Percentiles rank a stretch among this genome's conserved stretches.
These are phyloP conservation scores for Phytophthora capsici DNA, from an alignment of 352 stramenopile genomes.

Conservation along the genomic window DNA sequence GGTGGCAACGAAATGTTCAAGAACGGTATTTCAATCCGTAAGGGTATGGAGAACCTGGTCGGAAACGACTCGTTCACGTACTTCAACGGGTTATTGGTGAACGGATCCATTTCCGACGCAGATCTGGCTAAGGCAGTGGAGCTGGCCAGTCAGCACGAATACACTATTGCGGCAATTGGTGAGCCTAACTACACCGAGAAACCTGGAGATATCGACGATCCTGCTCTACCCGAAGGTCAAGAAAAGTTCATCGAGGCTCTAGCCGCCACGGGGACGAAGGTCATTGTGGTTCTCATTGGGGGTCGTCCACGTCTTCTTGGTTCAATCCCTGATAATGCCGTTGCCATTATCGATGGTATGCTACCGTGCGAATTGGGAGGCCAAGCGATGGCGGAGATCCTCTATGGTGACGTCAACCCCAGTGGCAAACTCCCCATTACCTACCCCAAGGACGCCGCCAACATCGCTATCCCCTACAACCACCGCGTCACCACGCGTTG, in stretches of 20 bases:
- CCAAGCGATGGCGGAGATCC: conserved; percentile 81
- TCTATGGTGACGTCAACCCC: conserved; percentile 80
- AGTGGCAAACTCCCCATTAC: conserved; percentile 84
- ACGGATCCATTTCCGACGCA: conserved; percentile 47
- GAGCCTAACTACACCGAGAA: conserved; percentile 84
- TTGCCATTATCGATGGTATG: conserved; percentile 79
- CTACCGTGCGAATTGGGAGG: conserved; percentile 78
- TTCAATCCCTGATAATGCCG: conserved; percentile 50
- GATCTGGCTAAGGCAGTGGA: conserved; percentile 54
- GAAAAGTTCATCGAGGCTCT: conserved; percentile 72
- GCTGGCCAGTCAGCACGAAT: conserved; percentile 46
- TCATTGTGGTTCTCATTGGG: conserved; percentile 78
- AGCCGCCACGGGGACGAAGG: conserved; percentile 60
- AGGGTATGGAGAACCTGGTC: conserved; percentile 27
- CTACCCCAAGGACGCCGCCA: conserved; percentile 69
- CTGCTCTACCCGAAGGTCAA: conserved; percentile 62
- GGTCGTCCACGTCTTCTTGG: conserved; percentile 77
- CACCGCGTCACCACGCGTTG: conserved; percentile 60
- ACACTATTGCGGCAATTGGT: conserved; percentile 76
- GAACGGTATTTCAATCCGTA: conserved; percentile 54
- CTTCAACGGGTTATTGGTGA: conserved; percentile 54
- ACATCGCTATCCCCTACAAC: conserved; percentile 75
- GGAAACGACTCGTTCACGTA: conserved; percentile 42
- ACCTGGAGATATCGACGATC: conserved; percentile 77
- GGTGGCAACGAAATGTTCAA: conserved; percentile 56